Conservation (phyloP, 495 filamentous ascomycete genomes). For the Haplographium delicatum region DNA sequence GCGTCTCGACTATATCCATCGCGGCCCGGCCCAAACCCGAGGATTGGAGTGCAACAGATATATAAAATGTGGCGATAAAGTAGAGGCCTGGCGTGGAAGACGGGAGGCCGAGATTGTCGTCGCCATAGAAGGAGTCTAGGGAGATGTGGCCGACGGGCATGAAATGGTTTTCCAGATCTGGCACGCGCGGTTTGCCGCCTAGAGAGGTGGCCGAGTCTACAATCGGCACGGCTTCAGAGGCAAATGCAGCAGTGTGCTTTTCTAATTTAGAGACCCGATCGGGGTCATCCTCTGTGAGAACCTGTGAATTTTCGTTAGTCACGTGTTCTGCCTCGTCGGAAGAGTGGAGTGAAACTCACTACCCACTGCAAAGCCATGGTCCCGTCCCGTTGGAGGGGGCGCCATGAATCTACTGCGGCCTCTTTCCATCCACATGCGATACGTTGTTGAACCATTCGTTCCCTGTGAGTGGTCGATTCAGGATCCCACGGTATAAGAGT, state of each 20-base stretch:
- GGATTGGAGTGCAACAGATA: slow-evolving; percentile 32
- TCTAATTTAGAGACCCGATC: slow-evolving; percentile 2
- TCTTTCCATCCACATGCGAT: slow-evolving; percentile 36
- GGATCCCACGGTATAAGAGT: slow-evolving; percentile 41
- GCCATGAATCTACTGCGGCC: slow-evolving; percentile 14
- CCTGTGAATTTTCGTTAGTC: slow-evolving; percentile 10
- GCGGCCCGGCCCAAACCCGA: slow-evolving; percentile 34
- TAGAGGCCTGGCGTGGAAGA: slow-evolving; percentile 22
- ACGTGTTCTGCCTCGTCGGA: too few relatives aligned
- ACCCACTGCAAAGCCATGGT: slow-evolving; percentile 19
- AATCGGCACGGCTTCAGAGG: slow-evolving; percentile 27
- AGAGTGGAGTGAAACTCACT: background rate
- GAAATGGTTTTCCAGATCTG: slow-evolving; percentile 26
- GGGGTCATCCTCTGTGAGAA: slow-evolving; percentile 6
- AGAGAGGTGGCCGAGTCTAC: slow-evolving; percentile 29
- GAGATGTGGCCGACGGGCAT: slow-evolving; percentile 39
- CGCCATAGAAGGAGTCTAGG: slow-evolving; percentile 30
- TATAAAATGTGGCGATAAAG: slow-evolving; percentile 34
- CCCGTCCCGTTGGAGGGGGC: slow-evolving; percentile 4
- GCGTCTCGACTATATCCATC: slow-evolving; percentile 31
- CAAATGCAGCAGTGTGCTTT: slow-evolving; percentile 7
- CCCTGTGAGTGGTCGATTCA: slow-evolving; percentile 27
- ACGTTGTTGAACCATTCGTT: slow-evolving; percentile 35
- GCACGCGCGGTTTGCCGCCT: slow-evolving; percentile 26
- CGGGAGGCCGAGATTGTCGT: slow-evolving; percentile 21